A percentile compares a stretch with the other conserved stretches of the same genome.
These are phyloP conservation scores for Saccharomycopsis sp. DNA, from an alignment of 805 yeast genomes.

Conservation along the genomic window DNA sequence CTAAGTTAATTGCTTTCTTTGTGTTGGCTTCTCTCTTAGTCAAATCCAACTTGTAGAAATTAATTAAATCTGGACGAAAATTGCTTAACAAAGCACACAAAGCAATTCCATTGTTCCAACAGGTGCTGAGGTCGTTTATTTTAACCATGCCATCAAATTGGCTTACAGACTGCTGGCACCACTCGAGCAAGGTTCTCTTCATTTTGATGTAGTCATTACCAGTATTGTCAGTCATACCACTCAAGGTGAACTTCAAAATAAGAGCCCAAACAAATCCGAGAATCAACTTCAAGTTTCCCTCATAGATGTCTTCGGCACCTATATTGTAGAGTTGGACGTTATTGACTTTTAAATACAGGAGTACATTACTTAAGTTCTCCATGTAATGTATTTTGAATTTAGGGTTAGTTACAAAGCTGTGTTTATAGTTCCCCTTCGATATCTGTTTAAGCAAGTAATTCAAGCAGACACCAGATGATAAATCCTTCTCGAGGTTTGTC, in stretches of 20 bases:
- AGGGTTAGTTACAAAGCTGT: conserved; percentile 28
- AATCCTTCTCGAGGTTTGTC: conserved; percentile 28
- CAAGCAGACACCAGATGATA: conserved; percentile 37
- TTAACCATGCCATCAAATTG: conserved; percentile 25
- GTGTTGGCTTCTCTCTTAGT: conserved; percentile 24
- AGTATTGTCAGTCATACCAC: conserved; percentile 15
- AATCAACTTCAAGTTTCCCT: conserved; percentile 41
- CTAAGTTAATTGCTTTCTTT: conserved; percentile 29
- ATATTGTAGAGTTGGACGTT: conserved; percentile 38
- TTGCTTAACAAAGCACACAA: conserved; percentile 32
- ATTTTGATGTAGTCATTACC: conserved; percentile 21
- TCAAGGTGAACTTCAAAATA: conserved; percentile 34
- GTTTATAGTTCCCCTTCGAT: conserved; percentile 19
- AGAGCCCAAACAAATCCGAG: conserved; percentile 46
- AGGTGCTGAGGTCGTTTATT: conserved; percentile 35
- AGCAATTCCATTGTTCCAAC: conserved; percentile 40
- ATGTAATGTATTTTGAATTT: conserved; percentile 37
- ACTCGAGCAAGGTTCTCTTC: conserved; percentile 28
- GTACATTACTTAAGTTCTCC: conserved; percentile 39
- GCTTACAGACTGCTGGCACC: conserved; percentile 35
- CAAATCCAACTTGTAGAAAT: conserved; percentile 21
- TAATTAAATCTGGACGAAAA: conserved; percentile 26
- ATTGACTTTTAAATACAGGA: conserved; percentile 36
- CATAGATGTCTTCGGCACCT: conserved; percentile 44
- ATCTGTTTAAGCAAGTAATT: conserved; percentile 34